A percentile compares a stretch with the other conserved stretches of the same genome.
Evolutionary conservation across 805 yeast genomes (phyloP).

Genomic region (Kuraishia piskuri): DNA sequence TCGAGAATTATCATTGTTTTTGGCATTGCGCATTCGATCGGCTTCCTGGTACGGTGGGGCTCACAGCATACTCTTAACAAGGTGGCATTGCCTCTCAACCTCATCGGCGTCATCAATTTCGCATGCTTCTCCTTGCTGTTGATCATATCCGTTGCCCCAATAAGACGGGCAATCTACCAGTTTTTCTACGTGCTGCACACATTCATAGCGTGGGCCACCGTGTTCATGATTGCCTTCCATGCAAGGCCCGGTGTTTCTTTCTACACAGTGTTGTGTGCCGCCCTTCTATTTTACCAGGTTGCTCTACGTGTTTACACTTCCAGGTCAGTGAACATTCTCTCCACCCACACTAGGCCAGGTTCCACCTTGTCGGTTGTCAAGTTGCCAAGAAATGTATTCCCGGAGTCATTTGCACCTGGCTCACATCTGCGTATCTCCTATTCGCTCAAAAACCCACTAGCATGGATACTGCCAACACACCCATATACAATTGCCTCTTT

Average conservation of each 20-base stretch:
- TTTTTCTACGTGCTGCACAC: slow-evolving; percentile 53
- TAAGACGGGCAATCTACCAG: slow-evolving; percentile 42
- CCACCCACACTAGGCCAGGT: slow-evolving; percentile 12
- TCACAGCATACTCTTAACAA: slow-evolving; percentile 26
- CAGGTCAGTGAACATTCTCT: slow-evolving; percentile 11
- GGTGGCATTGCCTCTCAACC: slow-evolving; percentile 29
- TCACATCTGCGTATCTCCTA: slow-evolving; percentile 48
- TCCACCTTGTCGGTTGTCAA: slow-evolving; percentile 15
- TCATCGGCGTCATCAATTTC: slow-evolving; percentile 43
- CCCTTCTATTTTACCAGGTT: slow-evolving; percentile 28
- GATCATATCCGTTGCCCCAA: slow-evolving; percentile 35
- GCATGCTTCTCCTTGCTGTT: slow-evolving; percentile 26
- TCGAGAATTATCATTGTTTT: slow-evolving; percentile 45
- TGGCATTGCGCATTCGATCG: slow-evolving; percentile 42
- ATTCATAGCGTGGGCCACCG: slow-evolving; percentile 34
- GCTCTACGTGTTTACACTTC: slow-evolving; percentile 21
- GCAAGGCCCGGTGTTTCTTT: slow-evolving; percentile 61
- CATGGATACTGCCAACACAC: slow-evolving; percentile 51
- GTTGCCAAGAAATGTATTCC: slow-evolving; percentile 6
- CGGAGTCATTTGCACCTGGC: slow-evolving; percentile 32
- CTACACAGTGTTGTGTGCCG: slow-evolving; percentile 19
- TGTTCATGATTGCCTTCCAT: slow-evolving; percentile 43
- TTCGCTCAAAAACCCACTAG: slow-evolving; percentile 26
- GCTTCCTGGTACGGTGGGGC: slow-evolving; percentile 43
- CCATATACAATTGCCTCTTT: slow-evolving; percentile 55